Evolutionary conservation across 768 basidiomycete species (phyloP), one percentile per base, ranked within the genome.

Genomic region (Wakefieldia striispora): DNA sequence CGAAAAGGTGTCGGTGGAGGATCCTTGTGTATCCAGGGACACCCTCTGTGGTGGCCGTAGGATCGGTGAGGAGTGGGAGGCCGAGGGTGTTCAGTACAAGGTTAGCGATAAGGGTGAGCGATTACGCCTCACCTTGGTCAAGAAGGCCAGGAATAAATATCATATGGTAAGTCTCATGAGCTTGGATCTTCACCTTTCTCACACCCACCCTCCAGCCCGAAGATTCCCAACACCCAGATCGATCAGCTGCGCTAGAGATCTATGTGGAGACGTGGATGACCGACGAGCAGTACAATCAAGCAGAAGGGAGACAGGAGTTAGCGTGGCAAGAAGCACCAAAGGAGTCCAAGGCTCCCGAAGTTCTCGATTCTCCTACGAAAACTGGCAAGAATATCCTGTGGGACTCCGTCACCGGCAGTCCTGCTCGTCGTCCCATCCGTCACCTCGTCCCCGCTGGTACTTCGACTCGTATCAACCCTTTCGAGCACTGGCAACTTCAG

Each of bases 221-320:
- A 45, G 89, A 91, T 61, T 90, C 88, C 8, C 76, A 80, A 50
- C 88, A 91, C 63, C 85, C 87, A 4, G 89, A 91, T 66, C 79
- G 80, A 38, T 69, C 80, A 46, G 81, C 77, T 19, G 80, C 82
- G 50, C 69, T 89, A 21, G 82, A 87, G 53, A 82, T 90, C 26
- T 86, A 78, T 57, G 78, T 91, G n/a, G 88, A 90, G 63, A 75
- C 73, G 17, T 92, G 89, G 89, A 73, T 89, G 45, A 82, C 82
- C 11, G 88, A 90, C 47, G 85, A 82, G 49, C 83, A 88, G 56
- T 85, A 87, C 63, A 72, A 75, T 43, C 74, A 75, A 41, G 83
- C 85, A 1, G 88, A 88, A 55, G 74, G 75, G 16, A 73, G 75
- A 35, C 77, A 76, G 48, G 72, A 81, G 33, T 64, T 90, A 16